Evolutionary conservation across 306 rosid species (phyloP), one percentile per base, ranked within the genome.

Genomic region (Trichosanthes truncata): DNA sequence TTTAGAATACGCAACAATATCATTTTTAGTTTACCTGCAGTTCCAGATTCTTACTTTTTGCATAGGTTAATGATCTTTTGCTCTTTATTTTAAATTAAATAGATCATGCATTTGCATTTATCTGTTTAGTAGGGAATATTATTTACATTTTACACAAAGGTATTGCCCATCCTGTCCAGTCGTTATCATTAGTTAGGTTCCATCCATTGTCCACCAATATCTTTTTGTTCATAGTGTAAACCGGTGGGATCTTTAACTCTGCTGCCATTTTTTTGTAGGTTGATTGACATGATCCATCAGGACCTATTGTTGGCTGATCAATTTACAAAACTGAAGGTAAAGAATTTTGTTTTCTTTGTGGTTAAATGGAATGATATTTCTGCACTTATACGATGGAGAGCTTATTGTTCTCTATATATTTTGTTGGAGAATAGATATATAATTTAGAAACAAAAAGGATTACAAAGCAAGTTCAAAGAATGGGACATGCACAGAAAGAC

Each of bases 251-350:
- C 45, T 31, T 74, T 33, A 51, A 31, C 21, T 36, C 41, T 35
- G 9, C 25, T 79, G 36, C 79, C 57, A 52, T 67, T 76, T 67
- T 83, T 79, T 76, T 62, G 46, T 77, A 95, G 99, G 99, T 84
- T 95, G 91, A 80, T 91, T 81, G 99, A 93, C 86, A 75, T 86
- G 92, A 87, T 95, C 62, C 97, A 91, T 85, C 92, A 91, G 84
- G 99, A 95, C 84, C 86, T 95, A 73, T 83, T 86, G 83, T 85
- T 95, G 90, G 97, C 94, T 82, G 96, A 91, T 82, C 96, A 95
- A 61, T 92, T 90, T 84, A 89, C 91, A 74, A 91, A 91, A 78
- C 80, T 91, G 84, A 91, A 93, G 97, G 99, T 95, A 84, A 84
- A 79, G 3, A 36, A 80, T 71, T 80, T 76, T 59, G 51, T 53